Percentiles rank a stretch among this genome's conserved stretches.
These are phyloP conservation scores for Ogataea ganodermae DNA, from an alignment of 805 yeast genomes.

Conservation along the genomic window DNA sequence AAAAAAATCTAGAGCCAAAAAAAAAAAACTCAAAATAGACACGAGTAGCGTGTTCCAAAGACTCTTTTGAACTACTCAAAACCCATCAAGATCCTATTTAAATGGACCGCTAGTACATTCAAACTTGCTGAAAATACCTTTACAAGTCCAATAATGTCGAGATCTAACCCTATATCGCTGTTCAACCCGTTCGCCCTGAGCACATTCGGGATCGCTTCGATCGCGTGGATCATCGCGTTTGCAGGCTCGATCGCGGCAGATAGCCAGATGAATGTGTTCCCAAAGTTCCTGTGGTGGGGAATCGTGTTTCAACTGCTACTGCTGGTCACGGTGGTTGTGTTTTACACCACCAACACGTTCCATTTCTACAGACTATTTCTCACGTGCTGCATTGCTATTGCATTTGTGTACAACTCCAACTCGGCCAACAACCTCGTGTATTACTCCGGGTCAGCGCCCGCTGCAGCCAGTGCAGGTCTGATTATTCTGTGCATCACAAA, in stretches of 20 bases:
- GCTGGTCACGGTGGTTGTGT: constrained; percentile 49
- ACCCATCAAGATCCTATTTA: not conserved
- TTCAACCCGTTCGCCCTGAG: constrained; percentile 80
- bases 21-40: not conserved
- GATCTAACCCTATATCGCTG: constrained; percentile 22
- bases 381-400: constrained; percentile 62
- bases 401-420: constrained; percentile 83
- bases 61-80: not conserved
- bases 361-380: constrained; percentile 67
- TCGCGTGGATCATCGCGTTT: constrained; percentile 87
- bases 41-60: not conserved
- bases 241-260: constrained; percentile 77
- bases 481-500: constrained; percentile 81
- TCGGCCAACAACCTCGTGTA: constrained; percentile 81
- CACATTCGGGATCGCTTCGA: constrained; percentile 68
- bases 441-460: constrained; percentile 58
- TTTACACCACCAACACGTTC: constrained; percentile 61
- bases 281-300: constrained; percentile 97
- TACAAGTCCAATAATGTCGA: constrained; percentile 14
- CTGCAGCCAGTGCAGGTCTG: constrained; percentile 93
- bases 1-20: not conserved
- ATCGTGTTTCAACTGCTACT: constrained; percentile 73
- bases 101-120: not conserved
- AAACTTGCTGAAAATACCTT: not conserved
- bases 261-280: constrained; percentile 47